These are phyloP conservation scores for Microbotryum saponariae DNA, from an alignment of 1,284 basidiomycete species.

Conservation along the genomic window DNA sequence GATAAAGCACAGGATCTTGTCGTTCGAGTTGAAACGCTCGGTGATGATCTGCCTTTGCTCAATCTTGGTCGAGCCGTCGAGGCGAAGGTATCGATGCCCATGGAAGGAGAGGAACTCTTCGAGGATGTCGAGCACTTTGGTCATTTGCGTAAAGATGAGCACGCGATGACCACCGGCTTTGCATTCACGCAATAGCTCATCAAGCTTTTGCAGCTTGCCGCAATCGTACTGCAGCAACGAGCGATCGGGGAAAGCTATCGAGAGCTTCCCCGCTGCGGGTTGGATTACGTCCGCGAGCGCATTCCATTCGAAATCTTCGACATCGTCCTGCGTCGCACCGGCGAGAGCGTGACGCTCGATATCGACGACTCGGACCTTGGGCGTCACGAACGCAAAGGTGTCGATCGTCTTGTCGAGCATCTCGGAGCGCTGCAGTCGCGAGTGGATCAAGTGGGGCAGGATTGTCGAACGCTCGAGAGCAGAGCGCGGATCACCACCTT, in stretches of 20 bases:
- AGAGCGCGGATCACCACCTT: conserved; percentile 41
- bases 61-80: conserved; percentile 92
- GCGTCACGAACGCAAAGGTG: conserved; percentile 75
- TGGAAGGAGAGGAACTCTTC: conserved; percentile 89
- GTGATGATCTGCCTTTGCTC: conserved; percentile 93
- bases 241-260: conserved; percentile 88
- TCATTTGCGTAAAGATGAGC: conserved; percentile 97
- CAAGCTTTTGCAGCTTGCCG: conserved; percentile 84
- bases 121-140: conserved; percentile 83
- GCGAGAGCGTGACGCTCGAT: conserved; percentile 57
- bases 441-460: conserved; percentile 54
- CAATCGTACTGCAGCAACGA: conserved; percentile 92
- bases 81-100: conserved; percentile 82
- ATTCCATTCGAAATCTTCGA: conserved; percentile 38
- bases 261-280: conserved; percentile 67
- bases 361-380: conserved; percentile 68
- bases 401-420: conserved; percentile 56
- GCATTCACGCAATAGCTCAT: conserved; percentile 67
- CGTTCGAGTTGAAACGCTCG: conserved; percentile 90
- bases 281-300: conserved; percentile 53
- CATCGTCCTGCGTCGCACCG: conserved; percentile 41
- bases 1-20: conserved; percentile 87
- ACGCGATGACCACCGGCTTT: conserved; percentile 81
- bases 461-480: conserved; percentile 42
- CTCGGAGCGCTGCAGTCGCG: conserved; percentile 56